These are phyloP conservation scores for Apiospora saccharicola DNA, from an alignment of 2,329 filamentous ascomycete genomes.

Conservation along the genomic window DNA sequence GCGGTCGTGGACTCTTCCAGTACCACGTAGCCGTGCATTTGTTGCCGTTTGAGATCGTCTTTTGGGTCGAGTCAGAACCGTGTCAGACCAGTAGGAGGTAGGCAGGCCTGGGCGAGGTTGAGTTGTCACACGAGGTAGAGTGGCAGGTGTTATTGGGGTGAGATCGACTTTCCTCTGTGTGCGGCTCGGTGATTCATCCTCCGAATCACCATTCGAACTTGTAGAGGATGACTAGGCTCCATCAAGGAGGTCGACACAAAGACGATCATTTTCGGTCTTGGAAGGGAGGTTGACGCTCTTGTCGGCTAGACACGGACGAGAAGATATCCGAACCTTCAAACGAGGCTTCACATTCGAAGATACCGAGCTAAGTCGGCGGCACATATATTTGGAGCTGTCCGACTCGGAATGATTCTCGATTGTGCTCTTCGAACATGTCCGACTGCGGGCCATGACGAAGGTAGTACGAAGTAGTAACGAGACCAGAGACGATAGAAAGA, in stretches of 20 bases:
- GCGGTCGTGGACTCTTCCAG: conserved; percentile 48
- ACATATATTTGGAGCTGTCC: not conserved
- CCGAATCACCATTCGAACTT: not conserved
- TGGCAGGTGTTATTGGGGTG: conserved; percentile 10
- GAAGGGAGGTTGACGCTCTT: not conserved
- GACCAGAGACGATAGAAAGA: not conserved
- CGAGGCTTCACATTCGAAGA: not conserved
- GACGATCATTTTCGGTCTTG: conserved; percentile 3
- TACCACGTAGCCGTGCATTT: not conserved
- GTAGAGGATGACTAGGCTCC: conserved; percentile 24
- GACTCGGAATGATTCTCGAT: not conserved
- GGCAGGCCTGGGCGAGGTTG: conserved; percentile 6
- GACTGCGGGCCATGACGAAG: not conserved
- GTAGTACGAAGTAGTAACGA: not conserved
- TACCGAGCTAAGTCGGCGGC: not conserved
- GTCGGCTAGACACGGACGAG: not conserved
- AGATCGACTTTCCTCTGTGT: not conserved
- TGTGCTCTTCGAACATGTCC: not conserved
- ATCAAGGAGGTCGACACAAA: conserved; percentile 8
- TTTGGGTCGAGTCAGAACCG: not conserved
- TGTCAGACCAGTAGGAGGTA: conserved; percentile 26
- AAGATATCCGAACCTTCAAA: not conserved
- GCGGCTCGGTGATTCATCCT: not conserved
- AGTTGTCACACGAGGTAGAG: not conserved
- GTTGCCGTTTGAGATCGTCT: not conserved